Evolutionary conservation across 495 filamentous ascomycete species (phyloP).

Genomic region (Trichoderma erinaceum): DNA sequence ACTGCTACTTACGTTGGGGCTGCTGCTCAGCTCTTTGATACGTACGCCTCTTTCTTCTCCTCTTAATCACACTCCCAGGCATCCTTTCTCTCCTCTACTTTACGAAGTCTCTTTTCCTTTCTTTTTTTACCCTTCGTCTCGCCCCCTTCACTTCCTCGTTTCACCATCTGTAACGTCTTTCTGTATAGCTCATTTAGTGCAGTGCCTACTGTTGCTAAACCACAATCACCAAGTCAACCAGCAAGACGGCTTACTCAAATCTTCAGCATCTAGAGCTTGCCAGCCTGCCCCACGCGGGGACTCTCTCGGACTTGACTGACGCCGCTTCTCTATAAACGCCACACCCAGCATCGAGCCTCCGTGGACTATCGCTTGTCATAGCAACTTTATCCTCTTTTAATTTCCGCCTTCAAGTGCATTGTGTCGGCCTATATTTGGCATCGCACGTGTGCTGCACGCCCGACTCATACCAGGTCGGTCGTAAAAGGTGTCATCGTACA

Average conservation of each 20-base stretch:
- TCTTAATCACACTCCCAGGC: background rate
- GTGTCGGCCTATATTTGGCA: background rate
- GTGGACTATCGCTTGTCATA: conserved; percentile 10
- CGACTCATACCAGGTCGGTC: background rate
- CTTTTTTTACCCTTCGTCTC: background rate
- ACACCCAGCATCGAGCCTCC: background rate
- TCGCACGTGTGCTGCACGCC: background rate
- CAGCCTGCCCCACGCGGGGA: background rate
- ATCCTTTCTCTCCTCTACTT: background rate
- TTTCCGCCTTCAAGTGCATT: background rate
- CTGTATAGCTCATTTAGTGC: background rate
- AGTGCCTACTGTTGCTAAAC: background rate
- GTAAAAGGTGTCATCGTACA: conserved; percentile 3
- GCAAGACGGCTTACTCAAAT: background rate
- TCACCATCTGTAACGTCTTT: background rate
- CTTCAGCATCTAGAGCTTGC: background rate
- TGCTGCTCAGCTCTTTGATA: background rate
- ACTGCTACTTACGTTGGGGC: background rate
- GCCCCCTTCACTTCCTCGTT: background rate
- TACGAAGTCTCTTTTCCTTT: background rate
- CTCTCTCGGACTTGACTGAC: background rate
- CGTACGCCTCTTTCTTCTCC: conserved; percentile 6
- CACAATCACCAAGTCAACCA: background rate
- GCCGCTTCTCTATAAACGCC: background rate
- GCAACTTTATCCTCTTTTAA: conserved; percentile 9